Conservation (phyloP, 257 asterid genomes). For the Solanum dulcamara region DNA sequence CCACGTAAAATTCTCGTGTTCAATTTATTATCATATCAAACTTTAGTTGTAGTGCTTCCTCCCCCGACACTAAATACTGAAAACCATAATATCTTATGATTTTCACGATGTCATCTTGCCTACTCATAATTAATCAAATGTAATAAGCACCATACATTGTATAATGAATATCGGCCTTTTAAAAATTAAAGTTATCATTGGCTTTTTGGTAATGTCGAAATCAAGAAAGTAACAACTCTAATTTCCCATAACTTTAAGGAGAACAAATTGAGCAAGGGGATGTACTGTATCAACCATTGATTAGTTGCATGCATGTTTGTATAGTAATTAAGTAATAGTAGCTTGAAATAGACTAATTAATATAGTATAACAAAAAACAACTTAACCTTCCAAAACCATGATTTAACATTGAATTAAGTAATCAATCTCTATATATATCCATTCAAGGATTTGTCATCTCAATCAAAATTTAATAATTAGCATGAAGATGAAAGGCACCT, state of each 20-base stretch:
- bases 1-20: no score
- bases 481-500: neutral
- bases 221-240: neutral
- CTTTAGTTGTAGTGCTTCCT: no score
- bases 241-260: neutral
- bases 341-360: neutral
- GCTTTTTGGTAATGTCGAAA: neutral
- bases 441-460: neutral
- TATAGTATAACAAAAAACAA: neutral
- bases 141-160: neutral
- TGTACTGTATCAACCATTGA: neutral
- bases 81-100: neutral
- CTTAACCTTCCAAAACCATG: neutral
- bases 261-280: neutral
- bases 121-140: neutral
- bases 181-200: neutral
- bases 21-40: no score
- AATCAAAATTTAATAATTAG: neutral
- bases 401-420: neutral
- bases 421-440: neutral
- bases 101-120: neutral
- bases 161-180: neutral
- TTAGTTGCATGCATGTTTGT: neutral
- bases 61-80: no score
- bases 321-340: neutral